Percentiles rank a stretch among this genome's conserved stretches.
phyloP scores from a whole-genome alignment of 306 rosid genomes.

The Styphnolobium japonicum region DNA sequence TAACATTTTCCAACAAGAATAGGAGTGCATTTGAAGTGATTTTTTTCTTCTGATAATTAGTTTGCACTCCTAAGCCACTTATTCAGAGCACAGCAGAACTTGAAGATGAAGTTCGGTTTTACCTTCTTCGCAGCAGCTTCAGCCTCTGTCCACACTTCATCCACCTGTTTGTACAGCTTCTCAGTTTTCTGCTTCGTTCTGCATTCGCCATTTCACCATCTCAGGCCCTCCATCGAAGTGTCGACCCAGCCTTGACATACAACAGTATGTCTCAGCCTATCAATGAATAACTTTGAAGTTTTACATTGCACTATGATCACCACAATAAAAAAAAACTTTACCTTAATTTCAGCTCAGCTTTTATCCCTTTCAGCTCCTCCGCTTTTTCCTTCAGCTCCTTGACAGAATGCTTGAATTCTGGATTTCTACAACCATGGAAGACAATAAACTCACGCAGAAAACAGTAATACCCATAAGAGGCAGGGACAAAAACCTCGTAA shows the following conservation, averaged over 20 bases:
- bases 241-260: slow-evolving; percentile 95
- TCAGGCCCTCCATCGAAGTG: slow-evolving; percentile 75
- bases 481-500: neutral
- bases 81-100: slow-evolving; percentile 14
- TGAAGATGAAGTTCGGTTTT: slow-evolving; percentile 2
- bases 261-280: slow-evolving; percentile 89
- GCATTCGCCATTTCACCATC: slow-evolving; percentile 89
- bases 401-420: slow-evolving; percentile 69
- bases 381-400: slow-evolving; percentile 80
- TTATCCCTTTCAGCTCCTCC: slow-evolving; percentile 71
- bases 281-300: slow-evolving; percentile 24
- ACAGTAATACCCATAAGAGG: neutral
- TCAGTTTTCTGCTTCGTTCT: slow-evolving; percentile 95
- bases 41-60: neutral
- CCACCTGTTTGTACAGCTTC: slow-evolving; percentile 85
- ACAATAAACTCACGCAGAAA: neutral
- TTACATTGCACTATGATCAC: slow-evolving; percentile 1
- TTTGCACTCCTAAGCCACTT: neutral
- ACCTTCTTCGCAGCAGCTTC: slow-evolving; percentile 87
- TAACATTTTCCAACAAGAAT: neutral
- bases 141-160: slow-evolving; percentile 85
- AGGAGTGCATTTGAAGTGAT: neutral
- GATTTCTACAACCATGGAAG: slow-evolving; percentile 48
- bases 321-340: slow-evolving; percentile 37
- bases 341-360: slow-evolving; percentile 76